A percentile compares a stretch with the other conserved stretches of the same genome.
These are phyloP conservation scores for Hypoxylon sp. DNA, from an alignment of 2,329 filamentous ascomycete species.

Conservation along the genomic window DNA sequence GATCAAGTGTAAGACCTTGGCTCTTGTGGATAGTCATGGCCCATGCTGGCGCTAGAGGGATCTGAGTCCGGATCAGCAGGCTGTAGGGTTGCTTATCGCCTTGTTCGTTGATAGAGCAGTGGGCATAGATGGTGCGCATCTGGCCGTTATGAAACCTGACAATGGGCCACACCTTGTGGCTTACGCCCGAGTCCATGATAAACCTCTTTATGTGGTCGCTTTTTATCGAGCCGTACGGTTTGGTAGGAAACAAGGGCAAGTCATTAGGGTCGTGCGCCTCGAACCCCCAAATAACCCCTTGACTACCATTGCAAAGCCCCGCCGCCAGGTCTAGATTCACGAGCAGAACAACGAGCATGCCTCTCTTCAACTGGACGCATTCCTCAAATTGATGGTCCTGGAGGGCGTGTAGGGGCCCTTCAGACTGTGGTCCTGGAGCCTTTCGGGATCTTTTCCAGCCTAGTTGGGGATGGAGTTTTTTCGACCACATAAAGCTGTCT, in stretches of 20 bases:
- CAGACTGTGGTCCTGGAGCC: conserved; percentile 21
- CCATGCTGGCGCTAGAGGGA: conserved; percentile 68
- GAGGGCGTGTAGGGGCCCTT: conserved; percentile 48
- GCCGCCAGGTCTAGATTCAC: conserved; percentile 55
- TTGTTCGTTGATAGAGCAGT: conserved; percentile 58
- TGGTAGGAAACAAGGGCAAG: conserved; percentile 45
- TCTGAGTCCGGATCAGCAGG: conserved; percentile 64
- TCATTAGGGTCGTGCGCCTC: conserved; percentile 45
- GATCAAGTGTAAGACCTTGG: conserved; percentile 69
- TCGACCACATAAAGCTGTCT: conserved; percentile 54
- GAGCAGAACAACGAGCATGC: conserved; percentile 62
- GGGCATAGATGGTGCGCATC: conserved; percentile 57
- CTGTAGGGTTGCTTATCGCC: conserved; percentile 57
- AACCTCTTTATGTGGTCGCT: conserved; percentile 51
- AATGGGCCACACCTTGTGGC: conserved; percentile 56
- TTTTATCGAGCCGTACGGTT: conserved; percentile 49
- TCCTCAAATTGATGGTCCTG: conserved; percentile 57
- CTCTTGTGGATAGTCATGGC: conserved; percentile 71
- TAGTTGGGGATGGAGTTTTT: conserved; percentile 39
- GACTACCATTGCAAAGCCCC: conserved; percentile 58
- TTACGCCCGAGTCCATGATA: conserved; percentile 43
- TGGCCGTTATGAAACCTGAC: conserved; percentile 62
- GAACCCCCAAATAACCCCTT: conserved; percentile 56
- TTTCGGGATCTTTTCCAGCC: conserved; percentile 37
- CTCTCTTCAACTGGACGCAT: conserved; percentile 55